A percentile compares a stretch with the other conserved stretches of the same genome.
Conservation (phyloP, 2,329 filamentous ascomycete genomes). For the Venturia asperata region DNA sequence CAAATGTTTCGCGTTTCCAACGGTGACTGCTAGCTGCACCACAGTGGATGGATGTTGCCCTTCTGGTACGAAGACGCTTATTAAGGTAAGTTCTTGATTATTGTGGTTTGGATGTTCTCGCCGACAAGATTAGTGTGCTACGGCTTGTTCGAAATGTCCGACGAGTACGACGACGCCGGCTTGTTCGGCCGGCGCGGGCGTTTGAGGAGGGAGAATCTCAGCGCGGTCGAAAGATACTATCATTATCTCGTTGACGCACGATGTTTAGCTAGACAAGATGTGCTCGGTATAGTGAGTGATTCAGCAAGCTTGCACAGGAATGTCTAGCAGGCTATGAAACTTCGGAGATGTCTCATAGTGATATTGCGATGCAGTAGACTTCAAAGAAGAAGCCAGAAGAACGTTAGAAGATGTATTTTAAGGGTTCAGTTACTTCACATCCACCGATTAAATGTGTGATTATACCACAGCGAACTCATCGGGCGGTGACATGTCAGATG, state of each 20-base stretch:
- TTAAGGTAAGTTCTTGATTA: background rate
- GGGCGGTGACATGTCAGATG: too few species aligned
- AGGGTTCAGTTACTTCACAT: too few species aligned
- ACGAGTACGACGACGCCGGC: background rate
- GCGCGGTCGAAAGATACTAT: too few species aligned
- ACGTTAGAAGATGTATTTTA: too few species aligned
- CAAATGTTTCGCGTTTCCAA: background rate
- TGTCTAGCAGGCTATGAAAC: background rate
- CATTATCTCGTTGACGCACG: too few species aligned
- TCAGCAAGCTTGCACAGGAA: background rate
- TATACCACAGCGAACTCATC: too few species aligned
- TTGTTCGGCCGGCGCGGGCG: background rate
- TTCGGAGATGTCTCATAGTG: background rate
- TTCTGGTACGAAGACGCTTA: background rate
- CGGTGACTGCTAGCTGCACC: background rate
- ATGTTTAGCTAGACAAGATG: too few species aligned
- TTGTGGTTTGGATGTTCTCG: background rate
- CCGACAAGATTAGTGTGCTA: background rate
- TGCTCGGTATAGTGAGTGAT: background rate
- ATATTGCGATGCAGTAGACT: background rate
- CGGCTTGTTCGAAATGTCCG: constrained; percentile 8
- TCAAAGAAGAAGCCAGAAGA: too few species aligned
- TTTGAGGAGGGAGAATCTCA: background rate
- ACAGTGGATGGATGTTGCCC: constrained; percentile 6
- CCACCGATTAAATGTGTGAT: too few species aligned